A percentile compares a stretch with the other conserved stretches of the same genome.
Evolutionary conservation across 2,329 filamentous ascomycete species (phyloP).

Genomic region (Talaromyces atroroseus): DNA sequence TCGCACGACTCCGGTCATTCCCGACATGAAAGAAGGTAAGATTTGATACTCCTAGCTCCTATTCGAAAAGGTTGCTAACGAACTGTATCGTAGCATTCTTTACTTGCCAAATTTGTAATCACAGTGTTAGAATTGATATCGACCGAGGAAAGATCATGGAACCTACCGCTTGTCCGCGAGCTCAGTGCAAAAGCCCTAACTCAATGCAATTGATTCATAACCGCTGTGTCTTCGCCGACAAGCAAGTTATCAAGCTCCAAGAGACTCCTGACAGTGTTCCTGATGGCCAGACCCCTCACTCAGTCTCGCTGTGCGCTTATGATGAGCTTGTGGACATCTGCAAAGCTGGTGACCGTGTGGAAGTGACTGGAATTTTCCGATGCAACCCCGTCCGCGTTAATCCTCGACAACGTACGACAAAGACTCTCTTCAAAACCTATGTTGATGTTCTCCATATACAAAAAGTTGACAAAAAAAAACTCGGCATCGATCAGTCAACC

Average conservation of each 20-base stretch:
- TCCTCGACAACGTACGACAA: slow-evolving; percentile 83
- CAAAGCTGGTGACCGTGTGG: slow-evolving; percentile 93
- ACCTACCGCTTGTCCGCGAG: slow-evolving; percentile 80
- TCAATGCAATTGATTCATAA: slow-evolving; percentile 99
- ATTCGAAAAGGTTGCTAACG: slow-evolving; percentile 10
- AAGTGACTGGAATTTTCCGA: slow-evolving; percentile 95
- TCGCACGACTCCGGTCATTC: slow-evolving; percentile 89
- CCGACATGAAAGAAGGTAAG: slow-evolving; percentile 86
- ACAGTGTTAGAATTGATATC: slow-evolving; percentile 83
- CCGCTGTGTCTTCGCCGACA: slow-evolving; percentile 88
- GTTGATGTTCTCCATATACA: slow-evolving; percentile 93
- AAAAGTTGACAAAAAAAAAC: slow-evolving; percentile 90
- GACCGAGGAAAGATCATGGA: slow-evolving; percentile 95
- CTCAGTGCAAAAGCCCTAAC: slow-evolving; percentile 76
- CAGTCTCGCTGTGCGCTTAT: slow-evolving; percentile 91
- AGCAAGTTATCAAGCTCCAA: slow-evolving; percentile 97
- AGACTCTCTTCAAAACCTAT: slow-evolving; percentile 96
- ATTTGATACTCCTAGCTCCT: not conserved
- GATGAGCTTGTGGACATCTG: slow-evolving; percentile 96
- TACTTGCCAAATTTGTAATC: slow-evolving; percentile 87
- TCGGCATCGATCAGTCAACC: slow-evolving; percentile 86
- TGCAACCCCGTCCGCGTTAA: slow-evolving; percentile 92
- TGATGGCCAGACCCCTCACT: slow-evolving; percentile 93
- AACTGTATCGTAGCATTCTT: slow-evolving; percentile 66
- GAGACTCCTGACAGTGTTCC: slow-evolving; percentile 94